Percentiles rank a stretch among this genome's conserved stretches.
Conservation (phyloP, 352 stramenopile species). For the Globisporangium cylindrosporum region DNA sequence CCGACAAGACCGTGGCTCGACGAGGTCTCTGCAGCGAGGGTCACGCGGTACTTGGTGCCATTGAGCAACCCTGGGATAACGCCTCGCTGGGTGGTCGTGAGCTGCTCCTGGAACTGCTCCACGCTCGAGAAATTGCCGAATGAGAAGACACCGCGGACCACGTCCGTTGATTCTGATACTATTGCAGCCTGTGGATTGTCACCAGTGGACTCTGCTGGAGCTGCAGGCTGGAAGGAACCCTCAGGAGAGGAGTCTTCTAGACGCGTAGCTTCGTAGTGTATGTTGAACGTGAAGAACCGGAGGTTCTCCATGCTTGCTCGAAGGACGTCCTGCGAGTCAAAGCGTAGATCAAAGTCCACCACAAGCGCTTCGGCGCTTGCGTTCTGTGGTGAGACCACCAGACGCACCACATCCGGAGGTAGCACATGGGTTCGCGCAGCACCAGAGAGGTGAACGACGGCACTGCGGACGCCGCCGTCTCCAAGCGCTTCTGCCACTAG, state of each 20-base stretch:
- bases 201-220: background rate
- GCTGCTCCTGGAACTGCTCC: constrained; percentile 27
- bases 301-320: constrained; percentile 27
- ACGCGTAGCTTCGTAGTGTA: constrained; percentile 48
- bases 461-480: constrained; percentile 45
- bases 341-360: constrained; percentile 39
- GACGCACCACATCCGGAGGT: constrained; percentile 37
- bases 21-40: constrained; percentile 44
- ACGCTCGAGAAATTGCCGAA: constrained; percentile 37
- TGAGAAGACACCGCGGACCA: constrained; percentile 25
- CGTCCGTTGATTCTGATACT: constrained; percentile 6
- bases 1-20: constrained; percentile 54
- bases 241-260: background rate
- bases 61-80: constrained; percentile 41
- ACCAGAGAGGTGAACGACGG: constrained; percentile 23
- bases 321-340: constrained; percentile 36
- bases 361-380: constrained; percentile 40
- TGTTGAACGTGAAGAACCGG: constrained; percentile 38
- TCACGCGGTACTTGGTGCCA: constrained; percentile 45
- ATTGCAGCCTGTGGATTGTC: background rate
- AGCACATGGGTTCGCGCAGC: constrained; percentile 54
- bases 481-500: constrained; percentile 54
- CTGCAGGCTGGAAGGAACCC: background rate
- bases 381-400: constrained; percentile 25
- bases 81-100: constrained; percentile 24